Base-by-base conservation (phyloP, 495 filamentous ascomycete genomes). In the Xylaria telfairii region DNA sequence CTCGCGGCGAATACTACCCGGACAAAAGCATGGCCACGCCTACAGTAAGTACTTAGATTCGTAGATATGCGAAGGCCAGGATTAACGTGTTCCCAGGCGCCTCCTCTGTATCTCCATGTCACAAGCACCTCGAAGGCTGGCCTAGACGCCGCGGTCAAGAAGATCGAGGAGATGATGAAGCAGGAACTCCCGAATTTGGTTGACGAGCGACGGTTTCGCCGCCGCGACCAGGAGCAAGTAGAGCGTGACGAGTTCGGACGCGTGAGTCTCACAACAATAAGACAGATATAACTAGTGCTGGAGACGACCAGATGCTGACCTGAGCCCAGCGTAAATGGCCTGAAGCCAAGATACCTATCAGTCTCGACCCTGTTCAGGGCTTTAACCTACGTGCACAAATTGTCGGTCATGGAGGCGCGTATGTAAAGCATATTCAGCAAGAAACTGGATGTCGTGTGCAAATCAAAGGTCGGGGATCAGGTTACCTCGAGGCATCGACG, bases 11-110 rank as follows among this genome's bases (percentile, higher is more conserved):
- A 70, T 99, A 98, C 77, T 97, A 95, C 75, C 96, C 96, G 0
- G 96, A 99, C 81, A 97, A 97, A 82, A 96, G 88, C 83, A 95
- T 98, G 94, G 93, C 96, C 9, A 98, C 94, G 5, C 90, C 95
- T 19, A 85, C 92, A 74, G 96, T 97, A 89, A 83, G 92, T 87
- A 49, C 39, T 63, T 61, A 7, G 10, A 53, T 57, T 26, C 32
- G 1, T 28, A 21, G 42, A 46, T 21, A 30, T 71, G 17, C 17
- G 37, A 62, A 30, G 17, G 19, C 39, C 8, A 44, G 34, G 26
- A 67, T 75, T 71, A 69, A 71, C 32, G 32, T 42, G 63, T n/a
- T 62, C n/a, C 32, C 73, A 98, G 96, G 95, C 93, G 73, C 96
- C 96, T 10, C 95, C 96, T 4, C 85, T 99, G 28, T 97, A 94